Evolutionary conservation across 2,329 filamentous ascomycete species (phyloP), one percentile per base, ranked within the genome.

Genomic region (Fusarium sororula): DNA sequence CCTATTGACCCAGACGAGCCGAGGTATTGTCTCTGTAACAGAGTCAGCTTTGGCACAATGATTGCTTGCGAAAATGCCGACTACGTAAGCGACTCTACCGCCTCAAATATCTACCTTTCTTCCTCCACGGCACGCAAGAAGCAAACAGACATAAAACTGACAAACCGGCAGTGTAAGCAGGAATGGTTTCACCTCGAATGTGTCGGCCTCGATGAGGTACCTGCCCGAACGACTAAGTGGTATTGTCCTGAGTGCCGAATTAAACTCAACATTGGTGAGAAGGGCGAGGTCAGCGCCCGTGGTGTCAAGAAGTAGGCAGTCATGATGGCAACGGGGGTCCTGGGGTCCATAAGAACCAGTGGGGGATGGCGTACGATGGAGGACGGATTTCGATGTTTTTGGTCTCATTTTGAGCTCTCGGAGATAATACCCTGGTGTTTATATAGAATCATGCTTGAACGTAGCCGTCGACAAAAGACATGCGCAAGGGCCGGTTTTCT

Each of bases 101-200:
- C 42, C 53, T 60, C 47, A 53, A 44, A 54, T 26, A 42, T 45
- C 45, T 41, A 50, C 53, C 26, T 38, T 50, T 67, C 47, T 54
- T 61, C 48, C 51, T 61, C 62, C 69, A 38, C 39, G 50, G 50
- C 59, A n/a, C 38, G 39, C 42, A 45, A 42, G 18, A 68, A 62
- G 32, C 55, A 68, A 45, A 55, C 58, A 45, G 48, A 71, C 42
- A 66, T 37, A 32, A 60, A 66, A 66, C 76, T 78, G 72, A 77
- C 61, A n/a, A 42, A 24, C 73, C 78, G 88, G 84, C 85, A 93
- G 83, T 96, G 94, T 83, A 91, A 94, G 76, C 90, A 90, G 72
- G 93, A 96, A 81, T 96, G 94, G 94, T 96, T 96, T 81, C 94
- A 96, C 80, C 87, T 96, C 45, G 90, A 91, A 72, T 96, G 94